Conservation (phyloP, 176 grass and related monocot genomes). For the Canna indica region DNA sequence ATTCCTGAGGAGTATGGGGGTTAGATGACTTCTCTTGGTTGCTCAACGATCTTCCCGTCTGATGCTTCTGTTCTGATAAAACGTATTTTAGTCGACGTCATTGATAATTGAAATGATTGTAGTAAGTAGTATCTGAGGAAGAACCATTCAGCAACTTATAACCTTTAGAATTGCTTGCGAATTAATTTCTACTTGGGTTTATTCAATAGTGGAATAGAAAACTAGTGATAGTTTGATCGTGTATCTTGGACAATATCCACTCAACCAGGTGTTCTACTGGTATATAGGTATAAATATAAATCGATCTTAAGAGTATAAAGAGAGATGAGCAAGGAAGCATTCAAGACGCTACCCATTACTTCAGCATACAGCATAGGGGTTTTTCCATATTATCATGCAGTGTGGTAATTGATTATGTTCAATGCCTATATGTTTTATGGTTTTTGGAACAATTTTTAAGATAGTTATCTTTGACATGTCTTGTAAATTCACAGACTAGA, state of each 20-base stretch:
- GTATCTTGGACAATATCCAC: neutral
- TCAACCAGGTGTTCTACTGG: neutral
- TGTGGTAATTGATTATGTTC: neutral
- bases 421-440: neutral
- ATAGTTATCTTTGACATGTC: slow-evolving; percentile 4
- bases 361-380: neutral
- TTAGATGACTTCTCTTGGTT: no score
- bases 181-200: neutral
- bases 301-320: neutral
- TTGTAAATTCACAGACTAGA: slow-evolving; percentile 54
- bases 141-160: neutral
- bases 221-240: neutral
- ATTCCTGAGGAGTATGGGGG: no score
- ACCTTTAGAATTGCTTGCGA: neutral
- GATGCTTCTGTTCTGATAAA: no score
- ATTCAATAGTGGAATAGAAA: neutral
- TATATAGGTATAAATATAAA: neutral
- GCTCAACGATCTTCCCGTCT: no score
- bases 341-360: neutral
- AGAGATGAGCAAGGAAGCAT: neutral
- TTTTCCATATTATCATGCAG: neutral
- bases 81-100: no score
- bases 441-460: slow-evolving; percentile 2
- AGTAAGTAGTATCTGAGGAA: neutral
- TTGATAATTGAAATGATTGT: no score